These are phyloP conservation scores for Ophiostoma pallidulum DNA, from an alignment of 2,329 filamentous ascomycete genomes.

Conservation along the genomic window DNA sequence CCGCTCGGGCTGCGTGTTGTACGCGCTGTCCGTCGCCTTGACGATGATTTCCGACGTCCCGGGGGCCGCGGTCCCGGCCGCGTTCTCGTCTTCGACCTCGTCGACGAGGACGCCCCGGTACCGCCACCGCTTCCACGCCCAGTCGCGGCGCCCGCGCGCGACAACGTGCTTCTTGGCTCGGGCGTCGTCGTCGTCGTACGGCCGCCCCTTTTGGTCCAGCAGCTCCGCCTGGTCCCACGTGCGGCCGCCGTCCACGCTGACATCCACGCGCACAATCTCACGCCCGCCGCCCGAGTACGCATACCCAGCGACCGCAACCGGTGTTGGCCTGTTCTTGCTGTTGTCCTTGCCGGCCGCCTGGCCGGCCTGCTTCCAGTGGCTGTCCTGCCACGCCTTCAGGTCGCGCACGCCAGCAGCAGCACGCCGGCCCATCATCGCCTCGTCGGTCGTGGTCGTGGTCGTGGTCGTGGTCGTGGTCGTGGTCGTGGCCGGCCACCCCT, in stretches of 20 bases:
- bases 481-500: too few relatives aligned
- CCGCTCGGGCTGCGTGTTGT: conserved; percentile 56
- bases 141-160: conserved; percentile 29
- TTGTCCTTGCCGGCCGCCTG: not conserved
- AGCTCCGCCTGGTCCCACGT: conserved; percentile 56
- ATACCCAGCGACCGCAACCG: conserved; percentile 47
- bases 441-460: too few relatives aligned
- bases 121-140: conserved; percentile 59
- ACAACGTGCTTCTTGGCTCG: conserved; percentile 8
- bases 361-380: not conserved
- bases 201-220: conserved; percentile 33
- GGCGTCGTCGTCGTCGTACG: not conserved
- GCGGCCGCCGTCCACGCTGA: conserved; percentile 52
- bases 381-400: conserved; percentile 12
- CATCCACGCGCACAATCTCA: conserved; percentile 56
- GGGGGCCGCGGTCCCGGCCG: too few relatives aligned
- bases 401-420: conserved; percentile 15
- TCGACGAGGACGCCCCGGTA: conserved; percentile 36
- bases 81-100: conserved; percentile 1
- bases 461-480: too few relatives aligned
- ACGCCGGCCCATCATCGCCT: conserved; percentile 3
- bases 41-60: conserved; percentile 47
- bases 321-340: too few relatives aligned
- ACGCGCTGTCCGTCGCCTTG: conserved; percentile 56
- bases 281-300: conserved; percentile 60